These are phyloP conservation scores for Pinus taeda DNA, from an alignment of 75 land plant genomes.

Conservation along the genomic window DNA sequence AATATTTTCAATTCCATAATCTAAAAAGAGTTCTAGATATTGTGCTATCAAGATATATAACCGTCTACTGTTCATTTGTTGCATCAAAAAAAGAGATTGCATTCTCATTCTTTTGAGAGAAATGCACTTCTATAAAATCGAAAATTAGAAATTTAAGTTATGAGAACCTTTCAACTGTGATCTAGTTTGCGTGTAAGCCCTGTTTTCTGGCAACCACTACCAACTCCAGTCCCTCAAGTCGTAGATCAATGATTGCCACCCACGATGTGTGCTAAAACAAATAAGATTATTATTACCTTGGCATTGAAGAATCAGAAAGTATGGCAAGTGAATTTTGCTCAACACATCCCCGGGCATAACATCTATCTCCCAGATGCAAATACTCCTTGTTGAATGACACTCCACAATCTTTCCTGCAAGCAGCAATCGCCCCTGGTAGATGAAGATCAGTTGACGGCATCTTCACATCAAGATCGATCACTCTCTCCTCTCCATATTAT, in stretches of 20 bases:
- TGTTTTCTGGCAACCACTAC: conserved; percentile 25
- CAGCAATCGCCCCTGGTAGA: conserved; percentile 12
- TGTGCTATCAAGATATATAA: too few relatives aligned
- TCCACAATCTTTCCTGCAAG: conserved; percentile 18
- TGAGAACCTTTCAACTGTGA: background rate
- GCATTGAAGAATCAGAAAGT: conserved; percentile 18
- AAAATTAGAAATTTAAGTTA: too few relatives aligned
- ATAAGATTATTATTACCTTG: conserved; percentile 18
- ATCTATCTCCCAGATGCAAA: conserved; percentile 25
- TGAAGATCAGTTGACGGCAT: conserved; percentile 21
- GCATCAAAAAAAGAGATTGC: too few relatives aligned
- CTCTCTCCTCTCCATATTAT: conserved; percentile 10
- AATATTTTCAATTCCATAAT: too few relatives aligned
- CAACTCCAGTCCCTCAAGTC: conserved; percentile 19
- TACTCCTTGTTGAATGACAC: conserved; percentile 10
- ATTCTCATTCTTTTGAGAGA: too few relatives aligned
- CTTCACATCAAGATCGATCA: conserved; percentile 17
- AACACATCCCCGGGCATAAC: conserved; percentile 14
- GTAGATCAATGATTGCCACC: conserved; percentile 20
- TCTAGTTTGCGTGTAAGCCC: background rate
- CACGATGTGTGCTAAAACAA: conserved; percentile 24
- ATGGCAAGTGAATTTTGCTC: conserved; percentile 7
- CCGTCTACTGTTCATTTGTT: too few relatives aligned
- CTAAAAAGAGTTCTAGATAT: too few relatives aligned
- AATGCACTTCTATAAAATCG: too few relatives aligned